These are phyloP conservation scores for Aspergillus novofumigatus DNA, from an alignment of 2,329 filamentous ascomycete species.

Conservation along the genomic window DNA sequence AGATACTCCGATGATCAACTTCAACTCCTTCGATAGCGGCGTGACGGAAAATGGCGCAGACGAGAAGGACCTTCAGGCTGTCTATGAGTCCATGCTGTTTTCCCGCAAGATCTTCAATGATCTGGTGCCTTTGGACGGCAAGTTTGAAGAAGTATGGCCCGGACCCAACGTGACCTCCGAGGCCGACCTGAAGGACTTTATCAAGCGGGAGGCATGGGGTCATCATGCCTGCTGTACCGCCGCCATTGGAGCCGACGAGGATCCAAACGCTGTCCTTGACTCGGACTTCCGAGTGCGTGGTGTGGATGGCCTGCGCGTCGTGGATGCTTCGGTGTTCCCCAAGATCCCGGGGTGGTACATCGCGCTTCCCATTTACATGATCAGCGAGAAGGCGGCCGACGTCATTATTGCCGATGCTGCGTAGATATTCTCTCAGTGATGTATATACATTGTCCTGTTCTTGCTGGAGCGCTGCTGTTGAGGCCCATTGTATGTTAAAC, in stretches of 20 bases:
- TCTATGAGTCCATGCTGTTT: conserved; percentile 55
- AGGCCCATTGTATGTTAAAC: not conserved
- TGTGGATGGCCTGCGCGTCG: conserved; percentile 54
- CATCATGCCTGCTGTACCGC: conserved; percentile 55
- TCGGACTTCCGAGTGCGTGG: conserved; percentile 54
- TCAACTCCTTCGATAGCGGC: conserved; percentile 51
- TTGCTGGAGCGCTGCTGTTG: not conserved
- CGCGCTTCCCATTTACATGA: conserved; percentile 52
- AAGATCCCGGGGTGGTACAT: conserved; percentile 53
- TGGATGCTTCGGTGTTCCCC: conserved; percentile 58
- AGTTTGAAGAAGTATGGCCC: conserved; percentile 44
- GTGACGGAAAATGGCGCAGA: conserved; percentile 35
- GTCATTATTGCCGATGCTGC: conserved; percentile 39
- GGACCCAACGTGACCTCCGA: conserved; percentile 42
- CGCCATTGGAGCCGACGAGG: conserved; percentile 51
- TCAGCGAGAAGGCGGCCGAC: conserved; percentile 60
- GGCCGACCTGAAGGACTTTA: conserved; percentile 44
- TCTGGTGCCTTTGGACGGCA: conserved; percentile 40
- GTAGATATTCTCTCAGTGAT: not conserved
- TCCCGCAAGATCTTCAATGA: conserved; percentile 46
- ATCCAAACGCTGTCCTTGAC: conserved; percentile 54
- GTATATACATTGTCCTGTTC: not conserved
- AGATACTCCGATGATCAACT: conserved; percentile 59
- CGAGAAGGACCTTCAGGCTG: conserved; percentile 51
- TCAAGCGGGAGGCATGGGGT: conserved; percentile 50